A percentile compares a stretch with the other conserved stretches of the same genome.
These are phyloP conservation scores for Aspergillus quadricinctus DNA, from an alignment of 2,329 filamentous ascomycete species.

Conservation along the genomic window DNA sequence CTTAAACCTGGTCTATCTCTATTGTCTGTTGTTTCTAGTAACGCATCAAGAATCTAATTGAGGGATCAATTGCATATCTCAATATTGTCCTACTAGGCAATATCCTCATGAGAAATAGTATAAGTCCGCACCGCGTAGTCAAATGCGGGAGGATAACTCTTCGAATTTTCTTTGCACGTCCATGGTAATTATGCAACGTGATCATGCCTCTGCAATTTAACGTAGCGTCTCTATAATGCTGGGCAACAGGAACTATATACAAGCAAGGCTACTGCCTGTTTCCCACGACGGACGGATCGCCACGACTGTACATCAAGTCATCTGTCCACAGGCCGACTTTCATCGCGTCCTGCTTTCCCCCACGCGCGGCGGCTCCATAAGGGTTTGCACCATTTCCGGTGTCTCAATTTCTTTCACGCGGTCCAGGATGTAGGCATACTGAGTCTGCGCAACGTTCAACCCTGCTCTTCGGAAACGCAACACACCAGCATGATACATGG, in stretches of 20 bases:
- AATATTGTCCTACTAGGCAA: background rate
- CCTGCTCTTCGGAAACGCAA: conserved; percentile 39
- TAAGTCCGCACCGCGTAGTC: background rate
- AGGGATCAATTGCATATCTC: background rate
- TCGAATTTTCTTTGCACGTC: background rate
- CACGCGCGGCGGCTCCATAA: conserved; percentile 19
- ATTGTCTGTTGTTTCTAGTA: conserved; percentile 1
- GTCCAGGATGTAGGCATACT: conserved; percentile 43
- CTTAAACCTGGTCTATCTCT: conserved; percentile 2
- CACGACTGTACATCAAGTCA: background rate
- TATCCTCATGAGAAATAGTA: background rate
- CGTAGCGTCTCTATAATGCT: background rate
- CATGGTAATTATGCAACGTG: background rate
- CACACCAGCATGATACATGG: conserved; percentile 49
- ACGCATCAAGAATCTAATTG: conserved; percentile 8
- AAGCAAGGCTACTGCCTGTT: background rate
- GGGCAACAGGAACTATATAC: background rate
- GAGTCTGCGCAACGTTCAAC: conserved; percentile 26
- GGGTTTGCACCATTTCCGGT: conserved; percentile 31
- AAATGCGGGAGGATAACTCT: background rate
- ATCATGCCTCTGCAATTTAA: background rate
- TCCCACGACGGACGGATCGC: background rate
- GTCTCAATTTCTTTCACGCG: conserved; percentile 44
- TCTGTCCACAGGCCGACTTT: conserved; percentile 1
- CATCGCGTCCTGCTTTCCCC: conserved; percentile 1